Evolutionary conservation across 352 stramenopile species (phyloP).

Genomic region (Globisporangium okanoganense): DNA sequence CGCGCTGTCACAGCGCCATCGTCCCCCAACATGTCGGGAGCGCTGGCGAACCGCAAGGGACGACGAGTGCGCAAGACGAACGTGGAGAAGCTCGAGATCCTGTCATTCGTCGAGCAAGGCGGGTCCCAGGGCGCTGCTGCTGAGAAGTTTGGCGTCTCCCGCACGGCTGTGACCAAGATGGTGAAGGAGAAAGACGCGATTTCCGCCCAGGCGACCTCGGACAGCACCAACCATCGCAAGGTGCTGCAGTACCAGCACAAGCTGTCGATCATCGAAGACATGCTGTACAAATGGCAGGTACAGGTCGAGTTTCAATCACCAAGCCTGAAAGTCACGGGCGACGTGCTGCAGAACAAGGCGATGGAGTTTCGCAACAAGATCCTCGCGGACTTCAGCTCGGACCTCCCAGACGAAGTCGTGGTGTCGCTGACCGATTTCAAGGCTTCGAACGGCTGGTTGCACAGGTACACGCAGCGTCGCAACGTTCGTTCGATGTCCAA

Average conservation of each 20-base stretch:
- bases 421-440: constrained; percentile 83
- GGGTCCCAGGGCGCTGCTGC: constrained; percentile 71
- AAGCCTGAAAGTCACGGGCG: constrained; percentile 66
- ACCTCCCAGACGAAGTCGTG: constrained; percentile 67
- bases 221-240: constrained; percentile 70
- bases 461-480: constrained; percentile 70
- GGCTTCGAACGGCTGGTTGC: constrained; percentile 79
- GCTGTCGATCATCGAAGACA: constrained; percentile 81
- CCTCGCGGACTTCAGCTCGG: constrained; percentile 58
- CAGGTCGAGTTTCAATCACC: constrained; percentile 69
- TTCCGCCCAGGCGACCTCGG: constrained; percentile 57
- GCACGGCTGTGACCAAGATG: constrained; percentile 84
- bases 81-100: constrained; percentile 80
- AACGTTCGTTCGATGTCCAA: constrained; percentile 66
- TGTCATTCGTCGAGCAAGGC: constrained; percentile 75
- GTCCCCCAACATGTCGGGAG: background rate
- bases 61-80: constrained; percentile 76
- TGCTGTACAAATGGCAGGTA: constrained; percentile 85
- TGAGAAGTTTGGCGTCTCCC: constrained; percentile 78
- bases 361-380: constrained; percentile 85
- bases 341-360: constrained; percentile 71
- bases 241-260: constrained; percentile 84
- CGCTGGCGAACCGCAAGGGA: constrained; percentile 27
- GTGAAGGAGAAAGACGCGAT: constrained; percentile 81
- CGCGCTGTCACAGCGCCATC: background rate